These are phyloP conservation scores for Nelumbo lutea DNA, from an alignment of 164 flowering plant genomes.

Conservation along the genomic window DNA sequence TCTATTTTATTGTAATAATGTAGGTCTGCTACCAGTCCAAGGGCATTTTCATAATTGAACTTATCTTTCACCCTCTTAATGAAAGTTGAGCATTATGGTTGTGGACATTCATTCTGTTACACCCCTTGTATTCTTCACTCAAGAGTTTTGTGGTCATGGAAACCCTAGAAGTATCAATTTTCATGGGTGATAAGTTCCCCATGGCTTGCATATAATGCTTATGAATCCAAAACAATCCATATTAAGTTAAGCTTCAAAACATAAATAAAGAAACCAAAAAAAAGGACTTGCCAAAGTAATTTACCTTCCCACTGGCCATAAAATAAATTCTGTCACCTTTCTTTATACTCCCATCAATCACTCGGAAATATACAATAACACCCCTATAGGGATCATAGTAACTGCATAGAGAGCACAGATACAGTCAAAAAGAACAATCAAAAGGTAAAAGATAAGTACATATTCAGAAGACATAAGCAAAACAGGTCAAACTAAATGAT, in stretches of 20 bases:
- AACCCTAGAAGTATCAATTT: too few species aligned
- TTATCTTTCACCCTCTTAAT: too few species aligned
- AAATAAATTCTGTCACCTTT: constrained; percentile 85
- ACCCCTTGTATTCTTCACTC: too few species aligned
- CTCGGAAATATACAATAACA: constrained; percentile 90
- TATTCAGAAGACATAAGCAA: neutral
- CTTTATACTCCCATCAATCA: constrained; percentile 80
- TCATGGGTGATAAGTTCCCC: too few species aligned
- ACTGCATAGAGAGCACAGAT: constrained; percentile 40
- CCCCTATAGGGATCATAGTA: constrained; percentile 97
- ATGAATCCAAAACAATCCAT: neutral
- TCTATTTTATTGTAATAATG: too few species aligned
- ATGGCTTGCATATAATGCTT: neutral
- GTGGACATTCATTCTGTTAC: too few species aligned
- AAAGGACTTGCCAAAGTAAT: neutral
- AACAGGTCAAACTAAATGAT: constrained; percentile 1
- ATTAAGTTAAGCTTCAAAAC: neutral
- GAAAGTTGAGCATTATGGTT: too few species aligned
- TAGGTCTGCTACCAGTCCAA: too few species aligned
- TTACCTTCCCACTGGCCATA: constrained; percentile 94
- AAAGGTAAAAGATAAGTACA: neutral
- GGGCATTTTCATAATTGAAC: too few species aligned
- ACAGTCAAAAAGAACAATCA: neutral
- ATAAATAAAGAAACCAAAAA: neutral
- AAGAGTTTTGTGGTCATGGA: too few species aligned